These are phyloP conservation scores for Aurinia saxatilis DNA, from an alignment of 345 rosid species.

Conservation along the genomic window DNA sequence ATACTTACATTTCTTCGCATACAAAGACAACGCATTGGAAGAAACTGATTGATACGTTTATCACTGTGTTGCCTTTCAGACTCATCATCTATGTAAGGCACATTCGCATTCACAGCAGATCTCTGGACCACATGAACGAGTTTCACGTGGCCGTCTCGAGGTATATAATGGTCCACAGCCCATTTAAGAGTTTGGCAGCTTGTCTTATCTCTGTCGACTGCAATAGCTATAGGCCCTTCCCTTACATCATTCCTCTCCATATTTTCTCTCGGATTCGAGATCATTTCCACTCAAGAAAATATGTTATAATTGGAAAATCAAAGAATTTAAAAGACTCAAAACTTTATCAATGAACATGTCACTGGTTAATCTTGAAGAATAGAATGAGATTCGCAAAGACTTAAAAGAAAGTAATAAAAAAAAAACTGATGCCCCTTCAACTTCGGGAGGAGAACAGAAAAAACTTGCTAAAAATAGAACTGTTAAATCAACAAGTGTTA, in stretches of 20 bases:
- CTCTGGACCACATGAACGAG: conserved; percentile 58
- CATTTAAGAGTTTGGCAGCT: conserved; percentile 47
- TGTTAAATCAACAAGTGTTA: conserved; percentile 5
- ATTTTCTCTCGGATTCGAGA: conserved; percentile 13
- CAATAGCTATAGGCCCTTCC: conserved; percentile 37
- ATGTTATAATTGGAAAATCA: neutral
- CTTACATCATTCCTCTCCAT: conserved; percentile 20
- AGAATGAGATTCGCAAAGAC: conserved; percentile 10
- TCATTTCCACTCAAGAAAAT: conserved; percentile 11
- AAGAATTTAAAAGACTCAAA: neutral
- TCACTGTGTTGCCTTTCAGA: conserved; percentile 19
- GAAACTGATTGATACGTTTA: conserved; percentile 28
- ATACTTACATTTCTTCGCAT: conserved; percentile 44
- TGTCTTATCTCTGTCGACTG: conserved; percentile 36
- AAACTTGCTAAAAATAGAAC: conserved; percentile 20
- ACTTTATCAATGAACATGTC: neutral
- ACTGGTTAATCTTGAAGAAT: neutral
- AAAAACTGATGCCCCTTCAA: neutral
- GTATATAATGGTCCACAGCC: conserved; percentile 40
- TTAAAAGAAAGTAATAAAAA: neutral
- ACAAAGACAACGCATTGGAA: conserved; percentile 54
- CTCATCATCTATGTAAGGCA: conserved; percentile 7
- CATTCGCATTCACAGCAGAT: neutral
- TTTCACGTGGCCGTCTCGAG: conserved; percentile 30
- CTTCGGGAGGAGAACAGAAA: conserved; percentile 4